Percentiles rank a stretch among this genome's conserved stretches.
phyloP scores from a whole-genome alignment of 2,329 filamentous ascomycete species.

The Ophiostoma sp. region DNA sequence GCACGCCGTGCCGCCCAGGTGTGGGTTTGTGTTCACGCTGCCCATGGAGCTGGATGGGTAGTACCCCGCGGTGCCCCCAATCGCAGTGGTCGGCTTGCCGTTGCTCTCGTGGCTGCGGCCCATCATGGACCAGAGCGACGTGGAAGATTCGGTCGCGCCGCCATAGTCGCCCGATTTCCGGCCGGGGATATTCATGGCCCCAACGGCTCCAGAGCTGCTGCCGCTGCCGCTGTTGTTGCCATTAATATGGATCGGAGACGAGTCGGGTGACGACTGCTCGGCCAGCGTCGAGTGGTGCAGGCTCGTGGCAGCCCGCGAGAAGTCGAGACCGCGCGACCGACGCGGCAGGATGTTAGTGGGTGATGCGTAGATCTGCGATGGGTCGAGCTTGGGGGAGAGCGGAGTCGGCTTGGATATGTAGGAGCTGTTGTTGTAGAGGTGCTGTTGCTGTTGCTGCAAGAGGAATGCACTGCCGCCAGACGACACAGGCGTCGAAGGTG shows the following conservation, averaged over 20 bases:
- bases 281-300: slow-evolving; percentile 93
- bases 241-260: slow-evolving; percentile 67
- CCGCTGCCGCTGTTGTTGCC: slow-evolving; percentile 39
- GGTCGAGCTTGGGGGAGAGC: slow-evolving; percentile 79
- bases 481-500: slow-evolving; percentile 23
- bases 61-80: slow-evolving; percentile 35
- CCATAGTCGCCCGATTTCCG: slow-evolving; percentile 44
- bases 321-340: slow-evolving; percentile 85
- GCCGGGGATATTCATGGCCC: slow-evolving; percentile 56
- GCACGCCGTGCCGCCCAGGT: slow-evolving; percentile 41
- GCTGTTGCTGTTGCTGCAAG: slow-evolving; percentile 27
- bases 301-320: slow-evolving; percentile 86
- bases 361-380: slow-evolving; percentile 77
- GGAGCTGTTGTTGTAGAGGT: slow-evolving; percentile 34
- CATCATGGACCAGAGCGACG: slow-evolving; percentile 66
- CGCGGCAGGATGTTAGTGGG: slow-evolving; percentile 83
- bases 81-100: background rate
- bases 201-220: background rate
- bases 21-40: slow-evolving; percentile 50
- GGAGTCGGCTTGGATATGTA: slow-evolving; percentile 53
- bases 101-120: slow-evolving; percentile 57
- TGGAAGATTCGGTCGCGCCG: slow-evolving; percentile 59
- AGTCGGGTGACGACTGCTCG: slow-evolving; percentile 81
- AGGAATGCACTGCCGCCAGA: background rate
- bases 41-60: slow-evolving; percentile 75